Evolutionary conservation across 2,329 filamentous ascomycete genomes (phyloP), one percentile per base, ranked within the genome.

Genomic region (Penicillium sumatraense): DNA sequence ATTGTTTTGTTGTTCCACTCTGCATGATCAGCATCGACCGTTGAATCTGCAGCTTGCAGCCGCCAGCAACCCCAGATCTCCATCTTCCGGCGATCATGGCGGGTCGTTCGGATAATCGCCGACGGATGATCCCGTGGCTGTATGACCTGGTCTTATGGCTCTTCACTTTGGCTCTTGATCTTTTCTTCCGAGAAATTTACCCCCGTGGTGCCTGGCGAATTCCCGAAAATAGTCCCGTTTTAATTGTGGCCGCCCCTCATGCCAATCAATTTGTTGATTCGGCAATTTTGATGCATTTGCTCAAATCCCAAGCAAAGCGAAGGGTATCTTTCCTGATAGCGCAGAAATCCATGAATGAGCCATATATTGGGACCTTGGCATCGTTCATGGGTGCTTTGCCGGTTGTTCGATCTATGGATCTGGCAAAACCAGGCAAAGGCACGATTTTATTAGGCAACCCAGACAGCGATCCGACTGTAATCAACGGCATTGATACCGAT

Each of bases 201-300:
- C 93, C 93, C 11, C 84, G 93, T 61, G 91, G 91, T 63, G 89
- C 92, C 56, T 98, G 93, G 91, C 91, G 91, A 74, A 89, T 97
- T 41, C 93, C 93, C 23, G 86, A 88, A 68, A 84, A 85, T 60
- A 92, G 92, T 0, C 91, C 93, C 1, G 85, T 97, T 56, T 88
- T 98, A 55, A 96, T 98, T 69, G 93, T 98, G 60, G 93, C 92
- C 42, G 93, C 93, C 49, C 93, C 93, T 58, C 93, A 98, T 79
- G 93, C 93, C 55, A 97, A 98, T 73, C 91, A 93, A 86, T 98
- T 98, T 67, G 92, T 97, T 70, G 93, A 98, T 69, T 92, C 91
- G 53, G 83, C 97, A 35, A 89, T 97, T 65, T 83, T 98, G 53
- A 93, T 96, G 84, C 87, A 91, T 59, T 90, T 91, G n/a, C 84